These are phyloP conservation scores for Kwoniella sp. DNA, from an alignment of 768 basidiomycete species.

Conservation along the genomic window DNA sequence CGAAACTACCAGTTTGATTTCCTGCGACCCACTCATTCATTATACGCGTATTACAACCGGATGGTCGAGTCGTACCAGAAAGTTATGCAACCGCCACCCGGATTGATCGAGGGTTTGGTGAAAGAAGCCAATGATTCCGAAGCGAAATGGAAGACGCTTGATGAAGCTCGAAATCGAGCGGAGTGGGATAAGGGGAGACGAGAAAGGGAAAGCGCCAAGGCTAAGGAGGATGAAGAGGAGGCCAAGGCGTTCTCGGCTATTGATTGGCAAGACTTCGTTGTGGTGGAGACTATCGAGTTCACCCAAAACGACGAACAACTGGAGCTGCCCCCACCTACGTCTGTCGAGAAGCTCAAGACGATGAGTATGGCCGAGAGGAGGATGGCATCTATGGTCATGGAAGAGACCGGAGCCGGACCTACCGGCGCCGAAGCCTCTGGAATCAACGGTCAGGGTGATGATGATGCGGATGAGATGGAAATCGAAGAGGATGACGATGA, in stretches of 20 bases:
- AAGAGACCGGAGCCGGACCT: constrained; percentile 87
- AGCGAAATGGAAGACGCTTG: constrained; percentile 75
- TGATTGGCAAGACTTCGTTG: constrained; percentile 99
- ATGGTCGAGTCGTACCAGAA: constrained; percentile 95
- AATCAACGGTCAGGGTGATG: constrained; percentile 56
- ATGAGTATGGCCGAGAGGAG: constrained; percentile 97
- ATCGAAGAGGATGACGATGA: constrained; percentile 75
- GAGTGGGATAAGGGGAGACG: constrained; percentile 84
- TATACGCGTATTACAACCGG: constrained; percentile 95
- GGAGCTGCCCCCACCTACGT: constrained; percentile 96
- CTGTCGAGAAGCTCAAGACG: constrained; percentile 86
- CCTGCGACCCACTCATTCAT: constrained; percentile 88
- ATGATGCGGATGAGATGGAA: constrained; percentile 63
- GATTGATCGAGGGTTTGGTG: constrained; percentile 70
- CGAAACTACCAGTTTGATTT: constrained; percentile 99
- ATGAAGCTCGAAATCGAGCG: constrained; percentile 73
- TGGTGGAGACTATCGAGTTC: constrained; percentile 84
- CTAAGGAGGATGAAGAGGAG: constrained; percentile 91
- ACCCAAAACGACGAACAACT: constrained; percentile 77
- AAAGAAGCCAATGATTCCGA: constrained; percentile 64
- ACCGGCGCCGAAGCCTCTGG: constrained; percentile 60
- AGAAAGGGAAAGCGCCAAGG: constrained; percentile 79
- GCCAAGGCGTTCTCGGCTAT: constrained; percentile 94
- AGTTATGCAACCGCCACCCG: constrained; percentile 79
- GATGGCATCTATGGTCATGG: constrained; percentile 98